These are phyloP conservation scores for Limnomonas spitsbergensis DNA, from an alignment of 139 green algal genomes.

Conservation along the genomic window DNA sequence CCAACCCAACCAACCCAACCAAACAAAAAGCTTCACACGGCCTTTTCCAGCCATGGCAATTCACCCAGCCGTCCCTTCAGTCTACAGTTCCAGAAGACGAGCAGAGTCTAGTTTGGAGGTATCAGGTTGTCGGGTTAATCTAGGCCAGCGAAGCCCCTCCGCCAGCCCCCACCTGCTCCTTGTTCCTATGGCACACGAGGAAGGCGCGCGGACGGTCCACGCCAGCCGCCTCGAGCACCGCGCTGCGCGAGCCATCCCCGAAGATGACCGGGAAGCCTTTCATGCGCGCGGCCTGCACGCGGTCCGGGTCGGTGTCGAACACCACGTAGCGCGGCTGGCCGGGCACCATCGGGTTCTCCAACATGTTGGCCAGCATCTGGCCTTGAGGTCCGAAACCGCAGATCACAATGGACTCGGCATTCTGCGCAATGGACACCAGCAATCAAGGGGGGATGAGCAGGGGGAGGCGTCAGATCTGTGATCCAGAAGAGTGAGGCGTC, in stretches of 20 bases:
- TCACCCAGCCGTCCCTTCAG: too few species aligned
- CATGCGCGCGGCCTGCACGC: slow-evolving; percentile 45
- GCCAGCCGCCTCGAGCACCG: slow-evolving; percentile 76
- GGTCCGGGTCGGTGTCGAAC: slow-evolving; percentile 73
- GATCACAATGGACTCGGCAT: slow-evolving; percentile 16
- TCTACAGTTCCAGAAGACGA: too few species aligned
- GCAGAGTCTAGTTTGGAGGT: too few species aligned
- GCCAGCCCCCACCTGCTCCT: slow-evolving; percentile 21
- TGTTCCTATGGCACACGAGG: slow-evolving; percentile 66
- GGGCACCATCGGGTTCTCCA: slow-evolving; percentile 61
- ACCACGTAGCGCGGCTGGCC: slow-evolving; percentile 63
- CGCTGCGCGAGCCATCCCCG: slow-evolving; percentile 67
- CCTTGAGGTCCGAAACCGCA: slow-evolving; percentile 25
- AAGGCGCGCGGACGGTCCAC: slow-evolving; percentile 64
- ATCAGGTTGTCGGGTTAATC: too few species aligned
- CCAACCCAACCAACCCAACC: too few species aligned
- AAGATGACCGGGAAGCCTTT: slow-evolving; percentile 50
- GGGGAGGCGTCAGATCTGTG: too few species aligned
- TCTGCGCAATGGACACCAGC: too few species aligned
- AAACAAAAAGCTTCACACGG: too few species aligned
- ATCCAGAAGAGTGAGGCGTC: too few species aligned
- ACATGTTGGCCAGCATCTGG: slow-evolving; percentile 77
- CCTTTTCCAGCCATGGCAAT: too few species aligned
- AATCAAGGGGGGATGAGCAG: too few species aligned
- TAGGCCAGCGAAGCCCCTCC: not conserved